A percentile compares a stretch with the other conserved stretches of the same genome.
Evolutionary conservation across 495 filamentous ascomycete species (phyloP).

Genomic region (Aspergillus sparsus): DNA sequence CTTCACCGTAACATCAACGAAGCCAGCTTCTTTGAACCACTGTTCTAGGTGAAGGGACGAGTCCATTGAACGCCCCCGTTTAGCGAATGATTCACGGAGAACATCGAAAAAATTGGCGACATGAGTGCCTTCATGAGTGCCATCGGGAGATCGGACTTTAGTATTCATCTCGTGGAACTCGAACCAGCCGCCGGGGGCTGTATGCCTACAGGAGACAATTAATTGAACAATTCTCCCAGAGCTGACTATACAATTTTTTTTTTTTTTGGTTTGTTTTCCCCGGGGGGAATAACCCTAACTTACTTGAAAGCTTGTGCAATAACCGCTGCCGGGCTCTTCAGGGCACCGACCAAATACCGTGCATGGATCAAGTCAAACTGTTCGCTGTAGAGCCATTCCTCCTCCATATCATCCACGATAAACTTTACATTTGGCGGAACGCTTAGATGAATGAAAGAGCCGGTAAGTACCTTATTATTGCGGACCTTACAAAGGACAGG

Average conservation of each 20-base stretch:
- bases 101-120: neutral
- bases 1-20: neutral
- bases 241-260: too few species aligned
- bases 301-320: neutral
- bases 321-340: neutral
- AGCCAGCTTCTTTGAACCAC: slow-evolving; percentile 1
- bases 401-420: slow-evolving; percentile 1
- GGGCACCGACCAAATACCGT: neutral
- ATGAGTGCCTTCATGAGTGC: too few species aligned
- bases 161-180: too few species aligned
- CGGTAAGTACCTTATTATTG: neutral
- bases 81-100: neutral
- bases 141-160: too few species aligned
- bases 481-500: neutral
- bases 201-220: too few species aligned
- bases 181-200: too few species aligned
- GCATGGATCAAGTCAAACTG: slow-evolving; percentile 4
- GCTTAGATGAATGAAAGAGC: neutral
- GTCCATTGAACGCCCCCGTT: neutral
- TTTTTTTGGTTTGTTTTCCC: too few species aligned
- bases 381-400: neutral
- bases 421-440: slow-evolving; percentile 5
- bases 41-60: neutral
- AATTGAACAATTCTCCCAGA: too few species aligned
- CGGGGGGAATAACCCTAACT: neutral